Conservation (phyloP, 208 protist species). For the Balamuthia mandrillaris region DNA sequence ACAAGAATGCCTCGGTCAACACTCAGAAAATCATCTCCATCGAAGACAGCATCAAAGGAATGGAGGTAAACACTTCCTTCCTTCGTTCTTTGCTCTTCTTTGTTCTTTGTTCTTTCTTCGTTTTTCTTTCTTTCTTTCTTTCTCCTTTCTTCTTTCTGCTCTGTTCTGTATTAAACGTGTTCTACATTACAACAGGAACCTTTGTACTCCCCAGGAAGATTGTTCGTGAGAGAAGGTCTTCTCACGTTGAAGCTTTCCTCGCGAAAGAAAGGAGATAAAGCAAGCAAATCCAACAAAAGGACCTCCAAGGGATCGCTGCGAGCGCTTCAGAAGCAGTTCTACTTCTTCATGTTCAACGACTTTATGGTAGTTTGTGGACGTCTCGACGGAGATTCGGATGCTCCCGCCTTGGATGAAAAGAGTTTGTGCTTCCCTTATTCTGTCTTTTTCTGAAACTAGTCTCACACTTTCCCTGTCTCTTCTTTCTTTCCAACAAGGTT, state of each 20-base stretch:
- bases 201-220: neutral
- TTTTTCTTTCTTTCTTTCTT: too few species aligned
- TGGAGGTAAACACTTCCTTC: too few species aligned
- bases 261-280: neutral
- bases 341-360: conserved; percentile 40
- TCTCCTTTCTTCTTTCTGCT: too few species aligned
- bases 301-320: too few species aligned
- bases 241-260: neutral
- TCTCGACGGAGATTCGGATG: neutral
- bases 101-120: too few species aligned
- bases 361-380: neutral
- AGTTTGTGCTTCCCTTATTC: neutral
- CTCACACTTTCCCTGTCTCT: too few species aligned
- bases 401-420: neutral
- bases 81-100: too few species aligned
- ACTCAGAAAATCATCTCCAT: conserved; percentile 25
- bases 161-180: too few species aligned
- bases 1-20: neutral
- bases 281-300: too few species aligned
- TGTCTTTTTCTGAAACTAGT: too few species aligned
- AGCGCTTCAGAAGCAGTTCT: conserved; percentile 25
- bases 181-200: neutral
- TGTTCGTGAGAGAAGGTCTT: neutral
- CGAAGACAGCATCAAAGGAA: neutral
- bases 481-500: neutral